Conservation (phyloP, 352 stramenopile species). For the Elongisporangium senticosum region DNA sequence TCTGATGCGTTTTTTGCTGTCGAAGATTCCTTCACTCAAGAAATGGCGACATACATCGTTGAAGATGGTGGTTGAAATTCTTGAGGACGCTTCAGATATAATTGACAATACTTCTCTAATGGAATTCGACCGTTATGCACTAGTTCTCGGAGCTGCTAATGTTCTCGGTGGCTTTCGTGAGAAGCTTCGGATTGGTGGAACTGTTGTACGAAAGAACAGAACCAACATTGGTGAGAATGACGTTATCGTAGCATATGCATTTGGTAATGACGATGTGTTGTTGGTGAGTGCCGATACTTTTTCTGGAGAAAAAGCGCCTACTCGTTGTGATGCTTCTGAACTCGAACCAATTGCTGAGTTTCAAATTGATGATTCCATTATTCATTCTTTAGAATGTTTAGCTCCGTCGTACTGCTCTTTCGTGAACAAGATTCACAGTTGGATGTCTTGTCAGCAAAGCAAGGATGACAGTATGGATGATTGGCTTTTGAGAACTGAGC, state of each 20-base stretch:
- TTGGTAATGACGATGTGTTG: conserved; percentile 31
- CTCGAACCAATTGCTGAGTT: conserved; percentile 23
- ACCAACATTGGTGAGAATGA: conserved; percentile 10
- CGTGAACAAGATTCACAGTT: conserved; percentile 34
- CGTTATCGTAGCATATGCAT: conserved; percentile 25
- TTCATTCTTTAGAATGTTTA: conserved; percentile 27
- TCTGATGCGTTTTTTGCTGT: conserved; percentile 20
- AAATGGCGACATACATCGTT: conserved; percentile 24
- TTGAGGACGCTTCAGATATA: conserved; percentile 15
- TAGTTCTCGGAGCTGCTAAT: conserved; percentile 29
- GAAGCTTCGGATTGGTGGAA: conserved; percentile 26
- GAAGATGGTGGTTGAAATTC: conserved; percentile 17
- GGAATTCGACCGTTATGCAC: conserved; percentile 22
- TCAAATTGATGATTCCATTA: conserved; percentile 13
- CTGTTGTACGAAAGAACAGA: conserved; percentile 14
- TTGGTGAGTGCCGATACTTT: conserved; percentile 15
- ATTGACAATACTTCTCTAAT: conserved; percentile 8
- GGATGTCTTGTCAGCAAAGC: conserved; percentile 17
- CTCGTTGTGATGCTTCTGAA: conserved; percentile 8
- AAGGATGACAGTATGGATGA: conserved; percentile 8
- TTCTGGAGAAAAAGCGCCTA: conserved; percentile 14
- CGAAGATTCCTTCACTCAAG: conserved; percentile 7
- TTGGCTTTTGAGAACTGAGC: conserved; percentile 31
- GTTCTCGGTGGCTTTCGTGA: conserved; percentile 49
- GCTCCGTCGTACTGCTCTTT: conserved; percentile 28